Evolutionary conservation across 768 basidiomycete species (phyloP).

Genomic region (Trichaptum fuscoviolaceum): DNA sequence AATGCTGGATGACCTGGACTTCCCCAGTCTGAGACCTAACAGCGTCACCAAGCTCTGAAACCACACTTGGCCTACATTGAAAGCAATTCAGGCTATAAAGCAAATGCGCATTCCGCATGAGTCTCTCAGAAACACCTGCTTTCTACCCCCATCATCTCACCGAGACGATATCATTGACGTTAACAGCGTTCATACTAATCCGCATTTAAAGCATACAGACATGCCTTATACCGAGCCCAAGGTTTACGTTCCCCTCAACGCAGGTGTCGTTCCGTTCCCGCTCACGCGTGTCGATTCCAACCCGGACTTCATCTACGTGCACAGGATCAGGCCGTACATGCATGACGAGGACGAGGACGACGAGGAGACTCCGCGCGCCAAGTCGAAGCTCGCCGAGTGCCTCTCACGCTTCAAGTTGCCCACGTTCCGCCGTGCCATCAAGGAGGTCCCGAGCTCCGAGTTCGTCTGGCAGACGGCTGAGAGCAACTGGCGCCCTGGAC

Average conservation of each 20-base stretch:
- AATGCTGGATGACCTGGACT: background rate
- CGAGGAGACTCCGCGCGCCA: background rate
- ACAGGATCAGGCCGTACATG: background rate
- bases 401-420: background rate
- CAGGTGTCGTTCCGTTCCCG: background rate
- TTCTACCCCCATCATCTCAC: background rate
- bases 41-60: background rate
- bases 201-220: background rate
- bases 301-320: background rate
- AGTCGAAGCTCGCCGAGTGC: background rate
- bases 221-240: background rate
- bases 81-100: background rate
- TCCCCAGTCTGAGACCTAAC: background rate
- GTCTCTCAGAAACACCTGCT: background rate
- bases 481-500: background rate
- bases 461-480: background rate
- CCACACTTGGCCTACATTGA: background rate
- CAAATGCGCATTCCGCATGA: background rate
- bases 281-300: background rate
- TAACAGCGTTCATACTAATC: background rate
- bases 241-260: background rate
- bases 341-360: background rate
- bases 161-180: background rate
- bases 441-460: background rate
- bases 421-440: background rate